A percentile compares a stretch with the other conserved stretches of the same genome.
Conservation (phyloP, 2,329 filamentous ascomycete species). For the Aspergillus sp. region DNA sequence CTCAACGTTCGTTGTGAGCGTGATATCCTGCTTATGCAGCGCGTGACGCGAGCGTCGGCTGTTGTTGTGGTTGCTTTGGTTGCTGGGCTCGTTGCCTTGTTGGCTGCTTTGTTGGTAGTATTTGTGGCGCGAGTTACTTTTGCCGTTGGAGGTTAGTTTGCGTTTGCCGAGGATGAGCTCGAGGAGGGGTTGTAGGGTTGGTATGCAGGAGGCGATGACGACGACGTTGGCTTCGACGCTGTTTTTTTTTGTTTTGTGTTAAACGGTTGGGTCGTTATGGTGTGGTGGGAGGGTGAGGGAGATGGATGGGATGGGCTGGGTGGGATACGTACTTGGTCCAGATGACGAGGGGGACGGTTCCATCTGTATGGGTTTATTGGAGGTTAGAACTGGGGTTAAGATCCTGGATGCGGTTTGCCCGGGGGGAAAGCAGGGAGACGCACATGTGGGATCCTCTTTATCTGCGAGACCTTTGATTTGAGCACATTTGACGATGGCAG, state of each 20-base stretch:
- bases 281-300: too few species aligned
- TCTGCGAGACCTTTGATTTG: slow-evolving; percentile 27
- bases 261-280: neutral
- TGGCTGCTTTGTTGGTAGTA: slow-evolving; percentile 4
- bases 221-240: slow-evolving; percentile 34
- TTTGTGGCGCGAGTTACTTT: slow-evolving; percentile 7
- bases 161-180: slow-evolving; percentile 22
- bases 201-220: slow-evolving; percentile 36
- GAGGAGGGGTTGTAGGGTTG: slow-evolving; percentile 32
- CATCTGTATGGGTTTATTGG: slow-evolving; percentile 12
- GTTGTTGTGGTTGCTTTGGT: slow-evolving; percentile 1
- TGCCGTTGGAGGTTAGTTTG: slow-evolving; percentile 2
- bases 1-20: slow-evolving; percentile 1
- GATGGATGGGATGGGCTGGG: too few species aligned
- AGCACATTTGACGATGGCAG: slow-evolving; percentile 32
- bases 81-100: neutral
- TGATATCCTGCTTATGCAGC: neutral
- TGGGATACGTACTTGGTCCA: slow-evolving; percentile 43
- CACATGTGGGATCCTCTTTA: slow-evolving; percentile 31
- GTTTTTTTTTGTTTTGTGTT: neutral
- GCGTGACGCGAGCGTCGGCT: neutral
- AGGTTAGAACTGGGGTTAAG: neutral
- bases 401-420: neutral
- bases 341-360: slow-evolving; percentile 41
- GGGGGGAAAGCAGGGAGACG: slow-evolving; percentile 5